Evolutionary conservation across 2,329 filamentous ascomycete genomes (phyloP), one percentile per base, ranked within the genome.

Genomic region (Venturia effusa): DNA sequence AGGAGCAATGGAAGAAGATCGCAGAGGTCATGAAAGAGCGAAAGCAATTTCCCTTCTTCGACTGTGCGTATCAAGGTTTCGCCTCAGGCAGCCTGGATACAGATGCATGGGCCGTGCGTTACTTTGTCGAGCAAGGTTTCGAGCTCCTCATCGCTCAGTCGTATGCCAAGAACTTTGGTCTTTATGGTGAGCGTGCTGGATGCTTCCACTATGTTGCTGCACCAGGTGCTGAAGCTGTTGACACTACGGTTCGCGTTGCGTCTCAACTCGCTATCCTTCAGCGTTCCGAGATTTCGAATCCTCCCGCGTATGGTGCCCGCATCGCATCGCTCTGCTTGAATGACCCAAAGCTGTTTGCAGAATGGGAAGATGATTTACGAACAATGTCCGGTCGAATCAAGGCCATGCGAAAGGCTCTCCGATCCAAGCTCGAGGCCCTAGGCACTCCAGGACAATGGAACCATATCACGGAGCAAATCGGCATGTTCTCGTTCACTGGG

Each of bases 401-500:
- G 68, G 84, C 85, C 72, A 99, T 97, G 94, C 87, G 94, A 67
- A 85, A 85, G 71, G 85, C 84, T 3, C 79, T 99, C 69, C 84
- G 90, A 61, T 78, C 80, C 64, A 90, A 92, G 76, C 84, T 99
- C 13, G 93, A 97, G 78, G 85, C 87, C 72, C 83, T 93, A 66
- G 85, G 84, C 37, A 97, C 94, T 0, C 93, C 93, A 0, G 93
- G 93, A 39, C 88, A 84, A 17, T 99, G 94, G 94, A 90, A 92
- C 73, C 94, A 99, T 78, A 96, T 99, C 74, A 97, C 92, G 19
- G 90, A 95, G 71, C 94, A 99, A 83, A 99, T 99, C 73, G 94
- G 94, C 79, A 99, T 99, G 94, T 99, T 99, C 80, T 93, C 88
- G 75, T 99, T 96, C 76, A 95, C 90, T 0, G 90, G 90, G 15